Evolutionary conservation across 805 yeast genomes (phyloP).

Genomic region (Wickerhamomyces silvicola): DNA sequence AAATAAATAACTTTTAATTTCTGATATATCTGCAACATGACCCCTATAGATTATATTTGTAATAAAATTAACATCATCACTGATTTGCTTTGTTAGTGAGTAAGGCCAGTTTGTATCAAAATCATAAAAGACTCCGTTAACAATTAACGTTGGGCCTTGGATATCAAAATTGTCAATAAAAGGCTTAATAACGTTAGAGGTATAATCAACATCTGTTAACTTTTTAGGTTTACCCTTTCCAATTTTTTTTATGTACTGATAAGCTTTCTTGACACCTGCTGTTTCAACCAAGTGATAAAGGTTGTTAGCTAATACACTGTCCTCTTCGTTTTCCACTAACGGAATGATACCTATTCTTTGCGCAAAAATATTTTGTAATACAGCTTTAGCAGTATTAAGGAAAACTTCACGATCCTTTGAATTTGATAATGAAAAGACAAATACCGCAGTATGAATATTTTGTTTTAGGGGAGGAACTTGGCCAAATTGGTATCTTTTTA

Average conservation of each 20-base stretch:
- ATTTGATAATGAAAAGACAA: slow-evolving; percentile 57
- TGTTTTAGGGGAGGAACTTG: slow-evolving; percentile 65
- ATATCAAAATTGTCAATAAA: slow-evolving; percentile 35
- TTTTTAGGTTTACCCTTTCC: slow-evolving; percentile 9
- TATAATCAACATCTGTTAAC: slow-evolving; percentile 11
- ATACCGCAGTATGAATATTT: slow-evolving; percentile 69
- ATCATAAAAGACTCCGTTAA: slow-evolving; percentile 65
- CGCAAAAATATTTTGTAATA: slow-evolving; percentile 56
- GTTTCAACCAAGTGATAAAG: slow-evolving; percentile 11
- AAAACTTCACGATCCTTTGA: slow-evolving; percentile 44
- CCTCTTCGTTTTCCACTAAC: slow-evolving; percentile 23
- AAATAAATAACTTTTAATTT: slow-evolving; percentile 35
- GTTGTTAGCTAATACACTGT: slow-evolving; percentile 13
- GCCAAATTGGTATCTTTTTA: slow-evolving; percentile 42
- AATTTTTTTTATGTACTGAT: slow-evolving; percentile 13
- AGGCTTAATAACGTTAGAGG: slow-evolving; percentile 17
- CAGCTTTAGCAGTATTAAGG: slow-evolving; percentile 40
- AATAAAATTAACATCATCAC: slow-evolving; percentile 40
- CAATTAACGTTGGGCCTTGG: slow-evolving; percentile 45
- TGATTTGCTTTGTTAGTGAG: slow-evolving; percentile 44
- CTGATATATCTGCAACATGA: slow-evolving; percentile 19
- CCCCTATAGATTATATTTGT: slow-evolving; percentile 19
- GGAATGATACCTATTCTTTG: slow-evolving; percentile 86
- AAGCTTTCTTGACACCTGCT: slow-evolving; percentile 11
- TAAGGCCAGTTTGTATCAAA: slow-evolving; percentile 51